phyloP scores from a whole-genome alignment of 176 grass and related monocot genomes.

The Triticum dicoccoides region DNA sequence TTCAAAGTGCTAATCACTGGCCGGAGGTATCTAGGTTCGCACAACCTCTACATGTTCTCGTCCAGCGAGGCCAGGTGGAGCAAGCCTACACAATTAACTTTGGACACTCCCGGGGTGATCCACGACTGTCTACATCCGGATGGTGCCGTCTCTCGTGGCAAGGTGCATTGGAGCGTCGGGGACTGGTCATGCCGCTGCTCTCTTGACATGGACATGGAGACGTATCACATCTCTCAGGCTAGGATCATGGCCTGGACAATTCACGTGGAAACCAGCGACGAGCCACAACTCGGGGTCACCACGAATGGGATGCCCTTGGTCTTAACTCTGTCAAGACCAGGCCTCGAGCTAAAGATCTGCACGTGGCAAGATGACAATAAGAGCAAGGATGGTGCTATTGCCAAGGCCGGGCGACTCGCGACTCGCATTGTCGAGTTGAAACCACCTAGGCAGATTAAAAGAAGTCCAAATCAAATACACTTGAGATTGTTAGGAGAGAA shows the following conservation, averaged over 20 bases:
- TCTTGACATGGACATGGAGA: not conserved
- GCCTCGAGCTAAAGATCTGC: not conserved
- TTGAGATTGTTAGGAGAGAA: not conserved
- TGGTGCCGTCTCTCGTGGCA: not conserved
- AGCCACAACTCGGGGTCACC: not conserved
- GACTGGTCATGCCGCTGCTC: not conserved
- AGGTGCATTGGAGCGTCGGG: not conserved
- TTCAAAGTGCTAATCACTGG: not conserved
- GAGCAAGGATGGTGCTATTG: not conserved
- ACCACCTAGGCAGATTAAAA: not conserved
- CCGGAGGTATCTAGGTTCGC: fast-evolving
- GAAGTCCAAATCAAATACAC: not conserved
- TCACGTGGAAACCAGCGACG: not conserved
- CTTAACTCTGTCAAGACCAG: not conserved
- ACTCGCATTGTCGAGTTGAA: not conserved
- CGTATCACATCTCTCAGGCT: not conserved
- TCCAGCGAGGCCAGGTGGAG: not conserved
- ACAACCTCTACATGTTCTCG: not conserved
- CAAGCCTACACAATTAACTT: not conserved
- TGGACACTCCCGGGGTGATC: not conserved
- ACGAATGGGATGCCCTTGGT: not conserved
- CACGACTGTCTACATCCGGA: not conserved
- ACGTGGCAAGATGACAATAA: not conserved
- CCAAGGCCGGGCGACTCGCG: not conserved
- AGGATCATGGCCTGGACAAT: not conserved